Evolutionary conservation across 768 basidiomycete genomes (phyloP).

Genomic region (Cytidiella melzeri): DNA sequence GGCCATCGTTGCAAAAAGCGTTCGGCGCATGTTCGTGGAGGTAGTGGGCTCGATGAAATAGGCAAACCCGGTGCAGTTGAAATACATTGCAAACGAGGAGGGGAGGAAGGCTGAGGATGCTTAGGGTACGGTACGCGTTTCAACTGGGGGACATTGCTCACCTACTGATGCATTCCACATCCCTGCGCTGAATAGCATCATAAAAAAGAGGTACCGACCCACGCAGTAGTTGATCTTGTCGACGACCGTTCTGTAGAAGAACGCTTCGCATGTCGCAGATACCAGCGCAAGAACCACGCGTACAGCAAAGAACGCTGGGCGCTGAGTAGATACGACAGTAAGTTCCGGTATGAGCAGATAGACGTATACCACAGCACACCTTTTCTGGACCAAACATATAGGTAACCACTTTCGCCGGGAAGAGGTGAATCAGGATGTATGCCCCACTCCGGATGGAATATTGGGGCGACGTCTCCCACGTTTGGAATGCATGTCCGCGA

Average conservation of each 20-base stretch:
- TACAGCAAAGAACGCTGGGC: constrained; percentile 84
- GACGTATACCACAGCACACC: constrained; percentile 35
- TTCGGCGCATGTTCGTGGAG: constrained; percentile 44
- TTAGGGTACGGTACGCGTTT: constrained; percentile 2
- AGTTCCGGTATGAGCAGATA: too few relatives aligned
- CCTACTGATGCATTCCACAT: constrained; percentile 93
- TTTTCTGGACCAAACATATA: constrained; percentile 59
- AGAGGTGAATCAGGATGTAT: constrained; percentile 79
- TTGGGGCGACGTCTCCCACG: constrained; percentile 91
- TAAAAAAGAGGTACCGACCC: constrained; percentile 90
- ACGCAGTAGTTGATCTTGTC: constrained; percentile 83
- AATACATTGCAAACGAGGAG: constrained; percentile 93
- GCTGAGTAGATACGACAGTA: constrained; percentile 40
- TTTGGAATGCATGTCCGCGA: constrained; percentile 87
- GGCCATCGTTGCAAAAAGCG: constrained; percentile 56
- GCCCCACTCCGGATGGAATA: constrained; percentile 95
- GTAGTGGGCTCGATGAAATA: constrained; percentile 58
- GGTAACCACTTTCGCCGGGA: constrained; percentile 53
- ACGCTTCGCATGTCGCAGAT: constrained; percentile 72
- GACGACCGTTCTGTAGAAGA: constrained; percentile 74
- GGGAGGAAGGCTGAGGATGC: constrained; percentile 75
- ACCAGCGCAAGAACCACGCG: constrained; percentile 73
- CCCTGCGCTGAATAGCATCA: constrained; percentile 78
- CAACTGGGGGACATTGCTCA: constrained; percentile 28
- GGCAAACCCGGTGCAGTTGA: constrained; percentile 71